Conservation (phyloP, 1,139 yeast genomes). For the Candida sp. region DNA sequence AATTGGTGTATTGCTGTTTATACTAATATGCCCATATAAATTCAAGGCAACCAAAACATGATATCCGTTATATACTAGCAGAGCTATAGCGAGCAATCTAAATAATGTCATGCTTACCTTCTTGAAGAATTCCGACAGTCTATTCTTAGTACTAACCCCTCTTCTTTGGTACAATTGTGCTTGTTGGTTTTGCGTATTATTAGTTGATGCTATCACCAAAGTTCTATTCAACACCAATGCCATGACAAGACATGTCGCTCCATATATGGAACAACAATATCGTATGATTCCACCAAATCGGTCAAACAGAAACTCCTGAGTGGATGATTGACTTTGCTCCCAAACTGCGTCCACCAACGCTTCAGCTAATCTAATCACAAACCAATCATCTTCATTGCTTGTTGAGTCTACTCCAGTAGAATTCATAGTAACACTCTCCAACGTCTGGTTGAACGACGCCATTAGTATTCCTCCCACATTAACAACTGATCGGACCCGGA, state of each 20-base stretch:
- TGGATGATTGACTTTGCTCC: constrained; percentile 18
- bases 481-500: too few species aligned
- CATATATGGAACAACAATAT: constrained; percentile 35
- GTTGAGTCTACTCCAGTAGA: neutral
- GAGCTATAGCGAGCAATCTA: constrained; percentile 32
- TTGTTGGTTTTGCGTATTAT: constrained; percentile 26
- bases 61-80: constrained; percentile 28
- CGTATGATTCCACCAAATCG: constrained; percentile 19
- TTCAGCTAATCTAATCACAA: constrained; percentile 10
- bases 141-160: constrained; percentile 8
- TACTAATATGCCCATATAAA: constrained; percentile 17
- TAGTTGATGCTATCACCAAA: constrained; percentile 61
- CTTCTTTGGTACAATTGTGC: constrained; percentile 14
- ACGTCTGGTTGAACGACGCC: neutral
- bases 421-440: neutral
- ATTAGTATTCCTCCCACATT: neutral
- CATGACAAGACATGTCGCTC: constrained; percentile 51
- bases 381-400: constrained; percentile 5
- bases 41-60: constrained; percentile 39
- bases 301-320: constrained; percentile 10
- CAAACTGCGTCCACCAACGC: constrained; percentile 20
- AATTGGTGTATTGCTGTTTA: constrained; percentile 14
- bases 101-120: constrained; percentile 22
- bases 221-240: constrained; percentile 66
- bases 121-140: constrained; percentile 18